phyloP scores from a whole-genome alignment of 2,329 filamentous ascomycete genomes.

The Leptographium wingfieldii region DNA sequence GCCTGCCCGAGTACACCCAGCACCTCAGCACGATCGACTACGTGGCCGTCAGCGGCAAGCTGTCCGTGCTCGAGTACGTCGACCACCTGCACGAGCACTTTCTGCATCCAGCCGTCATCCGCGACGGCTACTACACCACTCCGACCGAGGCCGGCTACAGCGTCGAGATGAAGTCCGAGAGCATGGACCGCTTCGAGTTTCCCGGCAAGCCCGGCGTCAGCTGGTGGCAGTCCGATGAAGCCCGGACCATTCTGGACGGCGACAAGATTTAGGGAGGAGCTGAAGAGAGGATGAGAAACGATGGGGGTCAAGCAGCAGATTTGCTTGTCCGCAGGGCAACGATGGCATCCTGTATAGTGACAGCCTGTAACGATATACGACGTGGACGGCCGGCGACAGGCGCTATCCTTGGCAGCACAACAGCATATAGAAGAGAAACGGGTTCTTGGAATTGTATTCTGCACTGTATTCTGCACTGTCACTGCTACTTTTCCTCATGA shows the following conservation, averaged over 20 bases:
- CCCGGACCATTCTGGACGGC: constrained; percentile 58
- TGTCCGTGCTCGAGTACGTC: constrained; percentile 77
- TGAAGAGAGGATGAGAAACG: background rate
- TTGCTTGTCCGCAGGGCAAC: background rate
- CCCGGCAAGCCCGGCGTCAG: constrained; percentile 66
- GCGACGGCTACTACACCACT: constrained; percentile 79
- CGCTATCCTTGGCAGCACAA: background rate
- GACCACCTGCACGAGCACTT: constrained; percentile 94
- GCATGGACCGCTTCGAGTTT: constrained; percentile 68
- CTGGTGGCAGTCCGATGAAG: constrained; percentile 77
- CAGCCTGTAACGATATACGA: background rate
- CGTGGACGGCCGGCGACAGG: background rate
- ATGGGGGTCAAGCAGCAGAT: background rate
- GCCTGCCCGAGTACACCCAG: constrained; percentile 86
- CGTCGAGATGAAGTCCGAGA: constrained; percentile 84
- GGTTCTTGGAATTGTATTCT: too few species aligned
- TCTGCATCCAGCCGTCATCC: constrained; percentile 64
- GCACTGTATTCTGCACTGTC: too few species aligned
- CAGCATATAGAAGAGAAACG: background rate
- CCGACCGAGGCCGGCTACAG: constrained; percentile 75
- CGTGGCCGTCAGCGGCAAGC: constrained; percentile 70
- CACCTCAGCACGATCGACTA: constrained; percentile 90
- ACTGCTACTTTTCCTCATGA: constrained; percentile 31
- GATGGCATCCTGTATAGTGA: background rate
- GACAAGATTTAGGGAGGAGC: constrained; percentile 32